Evolutionary conservation across 1,284 basidiomycete species (phyloP).

Genomic region (Ceratobasidium sp.): DNA sequence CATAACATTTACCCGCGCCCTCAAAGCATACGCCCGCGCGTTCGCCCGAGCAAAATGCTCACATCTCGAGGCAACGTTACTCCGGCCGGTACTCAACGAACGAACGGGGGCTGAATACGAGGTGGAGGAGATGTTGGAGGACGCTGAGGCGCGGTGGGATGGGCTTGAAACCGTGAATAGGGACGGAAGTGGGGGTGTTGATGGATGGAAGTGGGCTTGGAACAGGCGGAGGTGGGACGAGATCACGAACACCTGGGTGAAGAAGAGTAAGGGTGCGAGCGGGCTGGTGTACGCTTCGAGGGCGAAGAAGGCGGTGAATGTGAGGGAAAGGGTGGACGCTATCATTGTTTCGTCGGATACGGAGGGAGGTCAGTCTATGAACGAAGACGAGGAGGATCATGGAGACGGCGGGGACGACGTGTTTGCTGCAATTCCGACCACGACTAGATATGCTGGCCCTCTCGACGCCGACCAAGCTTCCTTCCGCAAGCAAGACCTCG

Average conservation of each 20-base stretch:
- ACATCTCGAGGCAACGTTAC: constrained; percentile 30
- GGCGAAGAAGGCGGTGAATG: constrained; percentile 8
- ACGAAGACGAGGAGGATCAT: neutral
- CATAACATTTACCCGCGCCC: neutral
- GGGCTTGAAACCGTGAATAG: neutral
- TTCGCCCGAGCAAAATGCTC: constrained; percentile 11
- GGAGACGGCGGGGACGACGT: constrained; percentile 18
- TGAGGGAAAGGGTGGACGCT: constrained; percentile 6
- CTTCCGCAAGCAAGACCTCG: neutral
- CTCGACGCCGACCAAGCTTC: neutral
- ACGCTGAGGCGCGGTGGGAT: constrained; percentile 37
- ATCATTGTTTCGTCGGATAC: constrained; percentile 42
- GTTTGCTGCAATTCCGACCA: constrained; percentile 29
- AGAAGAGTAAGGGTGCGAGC: constrained; percentile 11
- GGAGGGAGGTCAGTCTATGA: constrained; percentile 13
- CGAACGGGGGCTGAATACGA: constrained; percentile 8
- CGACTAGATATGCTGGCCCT: neutral
- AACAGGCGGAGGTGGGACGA: constrained; percentile 35
- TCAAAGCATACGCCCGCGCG: constrained; percentile 10
- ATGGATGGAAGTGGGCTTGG: constrained; percentile 33
- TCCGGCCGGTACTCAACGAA: constrained; percentile 37
- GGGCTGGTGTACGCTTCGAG: constrained; percentile 1
- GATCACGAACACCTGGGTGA: constrained; percentile 43
- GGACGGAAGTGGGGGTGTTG: neutral
- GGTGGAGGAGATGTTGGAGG: constrained; percentile 39